Base-by-base conservation (phyloP, 305 asterid species). In the Fraxinus greggii region DNA sequence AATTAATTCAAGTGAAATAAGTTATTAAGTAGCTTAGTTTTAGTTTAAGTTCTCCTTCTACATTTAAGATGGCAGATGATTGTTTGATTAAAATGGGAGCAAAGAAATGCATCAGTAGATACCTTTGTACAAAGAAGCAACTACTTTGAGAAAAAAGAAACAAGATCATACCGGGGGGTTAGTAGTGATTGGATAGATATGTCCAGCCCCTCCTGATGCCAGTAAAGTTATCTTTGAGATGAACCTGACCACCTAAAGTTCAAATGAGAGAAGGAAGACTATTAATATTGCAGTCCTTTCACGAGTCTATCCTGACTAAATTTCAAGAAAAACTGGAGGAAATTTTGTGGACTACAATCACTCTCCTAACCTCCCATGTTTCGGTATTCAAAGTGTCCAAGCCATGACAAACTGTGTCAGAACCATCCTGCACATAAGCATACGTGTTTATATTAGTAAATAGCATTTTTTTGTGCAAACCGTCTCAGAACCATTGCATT, bases 161-260 rank as follows among this genome's bases (percentile, higher is more conserved):
- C 65, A 56, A 56, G 65, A 56, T 56, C 65, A 56, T 56, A 56
- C 26, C 26, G 26, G 26, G 3, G 26, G 26, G 10, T 56, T 56
- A 56, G 65, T 56, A 56, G 65, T 56, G 7, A 56, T 61, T 21
- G 31, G 72, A 21, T 61, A 61, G 17, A 61, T 93, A 91, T 97
- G 99, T 59, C 99, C 98, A 85, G 98, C 98, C 78, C 99, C 99
- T 81, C 99, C 98, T 51, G 99, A 94, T 80, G 99, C 98, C 84
- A 97, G 97, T 83, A 94, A 89, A 72, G 97, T 92, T 75, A 90
- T 98, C 91, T 92, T 97, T 78, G 99, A 92, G 82, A 97, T 89
- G 86, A 97, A 94, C 83, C 99, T 90, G 63, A 93, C 97, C 86
- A 97, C 96, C 99, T 97, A 87, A 45, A 76, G 78, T 78, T 72